Evolutionary conservation across 139 green algal genomes (phyloP).

Genomic region (Spirogloea muscicola): DNA sequence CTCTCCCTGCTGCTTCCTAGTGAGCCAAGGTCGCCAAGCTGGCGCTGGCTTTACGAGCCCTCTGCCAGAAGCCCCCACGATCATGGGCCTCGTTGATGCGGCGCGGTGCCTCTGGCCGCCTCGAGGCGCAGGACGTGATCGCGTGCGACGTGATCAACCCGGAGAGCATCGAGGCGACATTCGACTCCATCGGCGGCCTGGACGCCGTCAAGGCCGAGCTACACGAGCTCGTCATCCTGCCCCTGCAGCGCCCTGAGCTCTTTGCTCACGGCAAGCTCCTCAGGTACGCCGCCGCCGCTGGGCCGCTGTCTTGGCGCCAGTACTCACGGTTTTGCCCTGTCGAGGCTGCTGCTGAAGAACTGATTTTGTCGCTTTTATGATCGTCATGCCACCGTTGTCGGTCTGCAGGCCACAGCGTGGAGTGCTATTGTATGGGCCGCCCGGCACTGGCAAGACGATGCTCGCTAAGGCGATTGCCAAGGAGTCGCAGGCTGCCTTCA

Average conservation of each 20-base stretch:
- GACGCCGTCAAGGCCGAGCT: conserved; percentile 63
- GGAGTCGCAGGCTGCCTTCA: conserved; percentile 84
- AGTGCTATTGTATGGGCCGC: conserved; percentile 86
- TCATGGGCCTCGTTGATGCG: too few species aligned
- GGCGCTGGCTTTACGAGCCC: too few species aligned
- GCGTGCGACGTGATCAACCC: conserved; percentile 35
- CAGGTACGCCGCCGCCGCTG: conserved; percentile 59
- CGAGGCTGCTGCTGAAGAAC: too few species aligned
- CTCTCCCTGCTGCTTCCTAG: too few species aligned
- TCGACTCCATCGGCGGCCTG: conserved; percentile 76
- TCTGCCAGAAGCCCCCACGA: too few species aligned
- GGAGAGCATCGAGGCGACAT: conserved; percentile 48
- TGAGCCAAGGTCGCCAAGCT: too few species aligned
- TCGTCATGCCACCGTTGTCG: too few species aligned
- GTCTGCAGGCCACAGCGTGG: too few species aligned
- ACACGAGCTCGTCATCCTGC: conserved; percentile 75
- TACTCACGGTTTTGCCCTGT: too few species aligned
- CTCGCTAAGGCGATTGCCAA: conserved; percentile 78
- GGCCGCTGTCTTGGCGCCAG: too few species aligned
- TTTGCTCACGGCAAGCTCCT: conserved; percentile 74
- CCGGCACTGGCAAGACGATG: conserved; percentile 84
- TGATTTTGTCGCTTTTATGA: too few species aligned
- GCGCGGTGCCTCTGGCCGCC: too few species aligned
- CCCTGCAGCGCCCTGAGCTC: conserved; percentile 69
- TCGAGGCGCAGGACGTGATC: conserved; percentile 38